Percentiles rank a stretch among this genome's conserved stretches.
phyloP scores from a whole-genome alignment of 306 rosid species.

The Abrus precatorius region DNA sequence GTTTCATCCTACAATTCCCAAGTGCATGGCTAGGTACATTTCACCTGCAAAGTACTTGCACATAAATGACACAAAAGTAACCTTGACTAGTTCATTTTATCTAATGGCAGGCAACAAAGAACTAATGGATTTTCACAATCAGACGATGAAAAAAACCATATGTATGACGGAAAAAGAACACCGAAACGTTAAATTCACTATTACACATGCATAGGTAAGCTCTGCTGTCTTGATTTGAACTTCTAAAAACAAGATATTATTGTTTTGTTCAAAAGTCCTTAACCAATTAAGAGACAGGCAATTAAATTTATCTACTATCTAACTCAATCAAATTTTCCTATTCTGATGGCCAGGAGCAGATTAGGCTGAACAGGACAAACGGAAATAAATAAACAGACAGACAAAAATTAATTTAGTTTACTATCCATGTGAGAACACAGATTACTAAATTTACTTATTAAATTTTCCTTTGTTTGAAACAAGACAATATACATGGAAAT shows the following conservation, averaged over 20 bases:
- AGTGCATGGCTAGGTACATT: neutral
- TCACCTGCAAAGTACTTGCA: neutral
- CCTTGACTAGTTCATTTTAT: neutral
- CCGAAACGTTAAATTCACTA: neutral
- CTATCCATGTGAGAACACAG: neutral
- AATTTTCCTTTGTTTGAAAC: neutral
- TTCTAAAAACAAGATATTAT: neutral
- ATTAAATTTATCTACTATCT: neutral
- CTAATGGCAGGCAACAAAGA: neutral
- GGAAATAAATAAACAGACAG: slow-evolving; percentile 3
- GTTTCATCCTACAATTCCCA: slow-evolving; percentile 16
- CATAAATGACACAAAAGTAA: slow-evolving; percentile 12
- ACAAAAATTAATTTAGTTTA: neutral
- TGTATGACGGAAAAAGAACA: neutral
- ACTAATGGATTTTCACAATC: slow-evolving; percentile 3
- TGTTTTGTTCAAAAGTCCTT: neutral
- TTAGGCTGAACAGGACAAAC: neutral
- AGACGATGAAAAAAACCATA: neutral
- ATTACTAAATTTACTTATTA: neutral
- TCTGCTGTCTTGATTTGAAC: slow-evolving; percentile 3
- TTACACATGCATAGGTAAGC: neutral
- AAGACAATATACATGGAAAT: slow-evolving; percentile 1
- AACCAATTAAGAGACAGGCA: neutral
- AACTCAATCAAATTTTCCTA: neutral
- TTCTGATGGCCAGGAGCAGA: neutral